Evolutionary conservation across 2,329 filamentous ascomycete species (phyloP), one percentile per base, ranked within the genome.

Genomic region (Trichoderma sp.): DNA sequence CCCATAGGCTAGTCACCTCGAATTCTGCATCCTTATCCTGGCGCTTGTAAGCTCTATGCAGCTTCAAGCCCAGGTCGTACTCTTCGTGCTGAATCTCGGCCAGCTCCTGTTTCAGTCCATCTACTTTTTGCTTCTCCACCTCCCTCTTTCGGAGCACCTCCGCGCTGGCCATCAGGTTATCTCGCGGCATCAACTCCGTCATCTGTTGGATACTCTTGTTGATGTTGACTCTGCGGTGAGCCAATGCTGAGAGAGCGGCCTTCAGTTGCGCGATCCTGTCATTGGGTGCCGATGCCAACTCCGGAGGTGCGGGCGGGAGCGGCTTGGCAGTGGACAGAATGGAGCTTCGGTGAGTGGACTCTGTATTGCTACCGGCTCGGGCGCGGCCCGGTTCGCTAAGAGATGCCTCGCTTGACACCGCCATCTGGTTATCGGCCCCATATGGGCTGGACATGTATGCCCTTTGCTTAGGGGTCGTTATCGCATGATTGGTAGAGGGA

Each of bases 1-100:
- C 90, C 92, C 92, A 96, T 10, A 96, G 79, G 34, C 86, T 86
- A 0, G 89, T 90, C 12, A 87, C 87, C 73, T 92, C 89, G 73
- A 84, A 90, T 37, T 84, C 82, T 2, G 84, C 84, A 63, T 90
- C 85, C 70, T 89, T 86, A 73, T 94, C 91, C 72, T 89, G 84
- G 57, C 92, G 86, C 81, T 92, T 94, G 79, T 91, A 90, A 10
- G 90, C 89, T 25, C 90, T 83, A 76, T 92, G 87, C 65, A 95
- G 81, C 77, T 89, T 90, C 73, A 95, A 80, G 1, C 92, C 92
- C 50, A 94, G 80, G 67, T 95, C 91, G 74, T 94, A 90, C 78
- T 93, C 90, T 77, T 94, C 89, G 70, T 88, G 84, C 77, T 88
- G 86, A 29, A 95, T 87, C 70, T 93, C 91, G 4, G 89, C 86